A percentile compares a stretch with the other conserved stretches of the same genome.
Conservation (phyloP, 805 yeast species). For the Cyberlindnera bimundalis region DNA sequence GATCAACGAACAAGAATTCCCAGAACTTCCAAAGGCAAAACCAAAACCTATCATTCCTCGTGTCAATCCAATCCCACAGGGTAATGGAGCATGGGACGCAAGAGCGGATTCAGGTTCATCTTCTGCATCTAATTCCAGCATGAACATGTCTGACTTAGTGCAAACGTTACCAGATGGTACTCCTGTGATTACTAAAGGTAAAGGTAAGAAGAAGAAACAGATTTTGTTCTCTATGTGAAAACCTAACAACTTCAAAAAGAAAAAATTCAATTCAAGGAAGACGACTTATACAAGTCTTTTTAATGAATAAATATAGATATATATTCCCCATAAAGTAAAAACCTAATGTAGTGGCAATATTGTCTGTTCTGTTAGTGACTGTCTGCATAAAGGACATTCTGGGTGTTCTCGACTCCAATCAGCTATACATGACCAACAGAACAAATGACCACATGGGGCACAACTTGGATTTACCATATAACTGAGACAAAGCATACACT, state of each 20-base stretch:
- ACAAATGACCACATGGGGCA: slow-evolving; percentile 88
- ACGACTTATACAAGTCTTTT: too few species aligned
- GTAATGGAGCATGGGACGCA: slow-evolving; percentile 35
- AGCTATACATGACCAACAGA: slow-evolving; percentile 87
- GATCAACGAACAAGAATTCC: slow-evolving; percentile 39
- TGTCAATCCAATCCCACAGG: slow-evolving; percentile 49
- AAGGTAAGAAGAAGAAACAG: slow-evolving; percentile 49
- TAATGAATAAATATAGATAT: too few species aligned
- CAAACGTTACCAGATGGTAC: slow-evolving; percentile 22
- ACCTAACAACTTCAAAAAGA: too few species aligned
- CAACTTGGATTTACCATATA: slow-evolving; percentile 79
- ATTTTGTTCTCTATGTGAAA: slow-evolving; percentile 47
- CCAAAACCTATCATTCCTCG: slow-evolving; percentile 50
- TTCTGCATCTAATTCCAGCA: slow-evolving; percentile 5
- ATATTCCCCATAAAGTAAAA: not conserved
- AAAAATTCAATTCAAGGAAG: too few species aligned
- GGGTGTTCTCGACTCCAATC: slow-evolving; percentile 87
- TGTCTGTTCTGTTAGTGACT: slow-evolving; percentile 42
- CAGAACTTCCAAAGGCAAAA: slow-evolving; percentile 41
- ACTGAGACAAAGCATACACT: slow-evolving; percentile 82
- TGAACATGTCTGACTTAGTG: slow-evolving; percentile 23
- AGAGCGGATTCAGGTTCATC: slow-evolving; percentile 17
- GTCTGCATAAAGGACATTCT: slow-evolving; percentile 92
- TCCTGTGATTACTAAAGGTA: slow-evolving; percentile 25
- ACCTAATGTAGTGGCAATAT: slow-evolving; percentile 25